These are phyloP conservation scores for Sclerotinia minor DNA, from an alignment of 2,329 filamentous ascomycete species.

Conservation along the genomic window DNA sequence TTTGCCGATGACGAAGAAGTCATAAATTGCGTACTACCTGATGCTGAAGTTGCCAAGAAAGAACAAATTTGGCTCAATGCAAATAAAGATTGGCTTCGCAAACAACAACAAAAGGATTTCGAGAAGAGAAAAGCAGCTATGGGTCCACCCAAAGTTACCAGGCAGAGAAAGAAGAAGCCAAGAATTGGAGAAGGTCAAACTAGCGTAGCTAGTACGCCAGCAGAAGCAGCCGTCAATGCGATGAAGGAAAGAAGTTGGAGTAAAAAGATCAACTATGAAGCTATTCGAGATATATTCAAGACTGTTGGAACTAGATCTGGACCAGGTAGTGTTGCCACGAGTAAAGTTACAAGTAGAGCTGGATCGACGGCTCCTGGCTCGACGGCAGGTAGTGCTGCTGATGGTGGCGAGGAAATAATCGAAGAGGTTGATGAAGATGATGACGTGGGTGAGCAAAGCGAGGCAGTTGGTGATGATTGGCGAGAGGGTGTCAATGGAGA, in stretches of 20 bases:
- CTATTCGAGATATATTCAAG: constrained; percentile 47
- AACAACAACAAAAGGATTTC: constrained; percentile 80
- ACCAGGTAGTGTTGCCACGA: constrained; percentile 51
- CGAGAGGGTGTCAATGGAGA: neutral
- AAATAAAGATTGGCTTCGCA: constrained; percentile 90
- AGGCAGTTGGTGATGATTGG: constrained; percentile 19
- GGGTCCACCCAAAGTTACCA: constrained; percentile 56
- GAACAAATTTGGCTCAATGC: constrained; percentile 92
- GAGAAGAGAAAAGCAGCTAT: constrained; percentile 64
- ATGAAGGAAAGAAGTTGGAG: constrained; percentile 68
- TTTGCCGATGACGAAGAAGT: constrained; percentile 92
- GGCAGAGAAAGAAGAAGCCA: constrained; percentile 56
- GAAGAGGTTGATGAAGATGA: constrained; percentile 9
- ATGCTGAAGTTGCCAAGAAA: constrained; percentile 76
- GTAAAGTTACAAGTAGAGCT: constrained; percentile 45
- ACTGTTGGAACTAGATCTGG: constrained; percentile 45
- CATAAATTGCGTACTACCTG: constrained; percentile 70
- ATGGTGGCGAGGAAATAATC: neutral
- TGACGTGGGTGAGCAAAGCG: neutral
- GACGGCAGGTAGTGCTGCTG: constrained; percentile 25
- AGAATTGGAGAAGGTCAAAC: constrained; percentile 65
- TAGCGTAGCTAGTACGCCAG: constrained; percentile 65
- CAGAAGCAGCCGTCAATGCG: constrained; percentile 67
- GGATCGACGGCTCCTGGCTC: constrained; percentile 24
- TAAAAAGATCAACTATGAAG: constrained; percentile 74